Percentiles rank a stretch among this genome's conserved stretches.
These are phyloP conservation scores for Scheffersomyces ergatensis DNA, from an alignment of 805 yeast species.

Conservation along the genomic window DNA sequence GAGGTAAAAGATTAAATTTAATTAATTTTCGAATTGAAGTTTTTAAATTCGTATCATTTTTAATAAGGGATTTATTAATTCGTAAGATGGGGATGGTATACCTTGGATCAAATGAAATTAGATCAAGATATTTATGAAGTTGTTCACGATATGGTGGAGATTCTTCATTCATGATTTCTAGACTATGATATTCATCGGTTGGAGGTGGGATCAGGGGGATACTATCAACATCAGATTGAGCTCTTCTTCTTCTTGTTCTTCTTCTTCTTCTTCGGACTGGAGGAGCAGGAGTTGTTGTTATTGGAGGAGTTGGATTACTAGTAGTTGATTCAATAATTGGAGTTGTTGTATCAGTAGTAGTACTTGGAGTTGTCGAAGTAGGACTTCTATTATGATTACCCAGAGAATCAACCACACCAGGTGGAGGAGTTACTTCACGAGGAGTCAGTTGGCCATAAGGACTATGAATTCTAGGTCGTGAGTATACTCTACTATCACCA, in stretches of 20 bases:
- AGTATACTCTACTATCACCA: conserved; percentile 1
- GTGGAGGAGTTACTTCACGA: conserved; percentile 1
- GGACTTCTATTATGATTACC: no score
- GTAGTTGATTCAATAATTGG: background rate
- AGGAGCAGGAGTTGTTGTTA: background rate
- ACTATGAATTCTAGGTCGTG: conserved; percentile 2
- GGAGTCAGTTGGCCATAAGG: background rate
- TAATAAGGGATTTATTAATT: conserved; percentile 17
- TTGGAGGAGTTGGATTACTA: background rate
- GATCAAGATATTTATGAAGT: conserved; percentile 21
- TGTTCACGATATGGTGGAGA: conserved; percentile 23
- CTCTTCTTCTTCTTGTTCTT: background rate
- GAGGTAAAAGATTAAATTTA: conserved; percentile 21
- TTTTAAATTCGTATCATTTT: conserved; percentile 7
- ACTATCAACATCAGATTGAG: background rate
- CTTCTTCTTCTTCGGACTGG: background rate
- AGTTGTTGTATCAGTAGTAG: background rate
- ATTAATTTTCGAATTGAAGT: conserved; percentile 15
- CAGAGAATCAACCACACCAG: background rate
- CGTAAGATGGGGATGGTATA: conserved; percentile 21
- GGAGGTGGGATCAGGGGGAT: conserved; percentile 4
- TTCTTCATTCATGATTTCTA: conserved; percentile 10
- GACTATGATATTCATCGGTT: conserved; percentile 6
- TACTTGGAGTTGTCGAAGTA: background rate
- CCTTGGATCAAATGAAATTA: conserved; percentile 25